Conservation (phyloP, 345 rosid species). For the Kandelia obovata region DNA sequence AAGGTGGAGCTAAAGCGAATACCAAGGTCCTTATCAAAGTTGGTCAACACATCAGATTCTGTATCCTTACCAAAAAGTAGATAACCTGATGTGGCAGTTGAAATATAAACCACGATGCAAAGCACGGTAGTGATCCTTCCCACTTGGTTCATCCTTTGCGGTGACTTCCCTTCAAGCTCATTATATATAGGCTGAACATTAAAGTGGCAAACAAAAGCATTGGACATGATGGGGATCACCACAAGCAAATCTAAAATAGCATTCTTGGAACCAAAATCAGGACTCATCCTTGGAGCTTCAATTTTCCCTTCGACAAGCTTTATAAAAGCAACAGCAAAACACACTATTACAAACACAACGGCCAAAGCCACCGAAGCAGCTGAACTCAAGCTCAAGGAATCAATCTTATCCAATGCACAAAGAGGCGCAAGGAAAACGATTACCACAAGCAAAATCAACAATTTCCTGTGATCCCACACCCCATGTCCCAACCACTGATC, state of each 20-base stretch:
- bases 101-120: constrained; percentile 61
- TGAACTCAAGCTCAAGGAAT: constrained; percentile 79
- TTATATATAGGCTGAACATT: constrained; percentile 93
- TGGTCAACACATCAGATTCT: constrained; percentile 78
- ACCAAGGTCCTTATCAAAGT: constrained; percentile 86
- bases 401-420: constrained; percentile 73
- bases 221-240: constrained; percentile 89
- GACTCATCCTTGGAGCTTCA: constrained; percentile 67
- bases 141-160: constrained; percentile 75
- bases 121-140: constrained; percentile 77
- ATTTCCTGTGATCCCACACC: constrained; percentile 86
- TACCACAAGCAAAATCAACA: constrained; percentile 62
- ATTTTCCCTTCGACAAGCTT: constrained; percentile 84
- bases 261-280: constrained; percentile 65
- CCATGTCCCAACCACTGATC: constrained; percentile 95
- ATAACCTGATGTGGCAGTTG: constrained; percentile 81
- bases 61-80: constrained; percentile 80
- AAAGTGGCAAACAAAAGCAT: constrained; percentile 90
- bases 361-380: constrained; percentile 96
- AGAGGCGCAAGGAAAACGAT: constrained; percentile 81
- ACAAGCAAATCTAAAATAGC: constrained; percentile 84
- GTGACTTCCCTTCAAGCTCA: constrained; percentile 73
- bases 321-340: constrained; percentile 59
- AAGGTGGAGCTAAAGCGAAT: constrained; percentile 72
- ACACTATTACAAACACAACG: constrained; percentile 77